These are phyloP conservation scores for Mucor indicus DNA, from an alignment of 371 early-diverging fungal species.

Conservation along the genomic window DNA sequence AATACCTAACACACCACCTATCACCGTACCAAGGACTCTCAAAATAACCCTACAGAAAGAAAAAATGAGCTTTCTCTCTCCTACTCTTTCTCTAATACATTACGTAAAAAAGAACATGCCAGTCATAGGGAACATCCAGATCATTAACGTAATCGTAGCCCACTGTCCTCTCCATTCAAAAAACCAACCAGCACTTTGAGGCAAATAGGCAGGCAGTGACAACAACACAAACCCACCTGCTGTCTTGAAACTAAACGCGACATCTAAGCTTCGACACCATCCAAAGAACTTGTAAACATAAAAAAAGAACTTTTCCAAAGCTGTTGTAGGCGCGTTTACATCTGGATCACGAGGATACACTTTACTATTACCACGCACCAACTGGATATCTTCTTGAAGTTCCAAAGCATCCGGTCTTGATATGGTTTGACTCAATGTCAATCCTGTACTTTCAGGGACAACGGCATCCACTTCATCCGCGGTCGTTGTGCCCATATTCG, in stretches of 20 bases:
- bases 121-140: constrained; percentile 40
- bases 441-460: not conserved
- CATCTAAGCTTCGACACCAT: constrained; percentile 27
- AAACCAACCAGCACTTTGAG: constrained; percentile 33
- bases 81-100: not conserved
- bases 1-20: constrained; percentile 39
- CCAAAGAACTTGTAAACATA: constrained; percentile 6
- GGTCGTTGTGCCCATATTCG: constrained; percentile 7
- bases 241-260: constrained; percentile 36
- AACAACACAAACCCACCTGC: constrained; percentile 32
- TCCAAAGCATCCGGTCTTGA: constrained; percentile 1
- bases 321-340: constrained; percentile 35
- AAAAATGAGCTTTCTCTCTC: not conserved
- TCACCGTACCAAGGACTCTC: constrained; percentile 30
- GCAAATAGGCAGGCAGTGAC: constrained; percentile 31
- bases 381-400: not conserved
- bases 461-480: not conserved
- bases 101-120: constrained; percentile 41
- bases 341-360: constrained; percentile 34
- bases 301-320: constrained; percentile 22
- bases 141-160: constrained; percentile 37
- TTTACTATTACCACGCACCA: constrained; percentile 5
- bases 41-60: constrained; percentile 19
- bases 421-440: constrained; percentile 12
- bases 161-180: constrained; percentile 42